Evolutionary conservation across 2,329 filamentous ascomycete genomes (phyloP).

Genomic region (Amauroascus niger): DNA sequence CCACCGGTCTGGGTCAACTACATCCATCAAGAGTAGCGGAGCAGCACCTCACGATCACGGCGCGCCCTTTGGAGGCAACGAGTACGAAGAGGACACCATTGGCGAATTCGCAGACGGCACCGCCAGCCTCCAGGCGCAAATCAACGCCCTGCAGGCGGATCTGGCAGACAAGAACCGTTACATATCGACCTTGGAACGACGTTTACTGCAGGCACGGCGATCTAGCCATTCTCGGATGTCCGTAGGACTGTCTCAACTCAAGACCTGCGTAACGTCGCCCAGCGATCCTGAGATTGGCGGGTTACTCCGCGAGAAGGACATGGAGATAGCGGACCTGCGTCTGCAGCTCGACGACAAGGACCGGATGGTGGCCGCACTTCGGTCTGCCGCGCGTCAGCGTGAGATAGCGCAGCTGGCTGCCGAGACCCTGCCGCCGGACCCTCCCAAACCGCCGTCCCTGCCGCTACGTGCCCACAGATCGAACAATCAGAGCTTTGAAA

Average conservation of each 20-base stretch:
- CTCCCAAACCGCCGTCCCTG: conserved; percentile 16
- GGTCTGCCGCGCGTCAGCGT: conserved; percentile 73
- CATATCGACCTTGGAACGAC: conserved; percentile 85
- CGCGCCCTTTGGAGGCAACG: conserved; percentile 33
- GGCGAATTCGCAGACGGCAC: conserved; percentile 81
- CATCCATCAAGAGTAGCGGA: conserved; percentile 46
- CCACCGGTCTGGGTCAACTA: conserved; percentile 58
- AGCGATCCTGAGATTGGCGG: conserved; percentile 68
- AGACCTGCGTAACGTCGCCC: conserved; percentile 56
- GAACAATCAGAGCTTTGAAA: conserved; percentile 25
- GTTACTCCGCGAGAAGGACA: conserved; percentile 75
- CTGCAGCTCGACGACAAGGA: conserved; percentile 89
- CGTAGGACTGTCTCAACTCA: conserved; percentile 54
- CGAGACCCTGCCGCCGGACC: conserved; percentile 28
- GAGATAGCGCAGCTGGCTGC: conserved; percentile 60
- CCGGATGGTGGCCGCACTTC: conserved; percentile 77
- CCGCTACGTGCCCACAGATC: conserved; percentile 10
- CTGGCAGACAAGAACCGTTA: conserved; percentile 95
- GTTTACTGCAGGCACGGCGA: conserved; percentile 77
- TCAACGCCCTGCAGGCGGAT: conserved; percentile 86
- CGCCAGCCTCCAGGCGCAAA: conserved; percentile 73
- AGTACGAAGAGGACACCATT: conserved; percentile 61
- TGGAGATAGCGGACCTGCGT: conserved; percentile 83
- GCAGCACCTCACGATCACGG: conserved; percentile 21
- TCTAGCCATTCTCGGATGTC: conserved; percentile 85